Conservation (phyloP, 2,329 filamentous ascomycete species). For the Microsporum ferrugineum region DNA sequence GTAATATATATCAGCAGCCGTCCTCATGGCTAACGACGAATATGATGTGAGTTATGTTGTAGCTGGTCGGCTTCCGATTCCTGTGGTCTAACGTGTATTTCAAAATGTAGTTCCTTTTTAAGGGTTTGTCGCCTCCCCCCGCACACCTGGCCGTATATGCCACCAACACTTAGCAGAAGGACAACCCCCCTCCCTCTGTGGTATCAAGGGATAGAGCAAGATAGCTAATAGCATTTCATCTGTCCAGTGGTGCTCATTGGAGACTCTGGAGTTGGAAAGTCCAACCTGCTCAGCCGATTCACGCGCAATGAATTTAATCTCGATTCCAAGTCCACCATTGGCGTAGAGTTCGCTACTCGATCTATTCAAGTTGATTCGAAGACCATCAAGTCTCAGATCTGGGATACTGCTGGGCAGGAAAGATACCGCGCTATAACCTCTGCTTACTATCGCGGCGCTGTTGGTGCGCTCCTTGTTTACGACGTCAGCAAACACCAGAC, state of each 20-base stretch:
- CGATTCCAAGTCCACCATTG: conserved; percentile 98
- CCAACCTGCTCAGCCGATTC: conserved; percentile 98
- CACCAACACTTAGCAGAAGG: background rate
- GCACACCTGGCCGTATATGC: background rate
- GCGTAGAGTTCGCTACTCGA: conserved; percentile 96
- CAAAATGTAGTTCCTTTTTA: conserved; percentile 82
- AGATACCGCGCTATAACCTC: conserved; percentile 98
- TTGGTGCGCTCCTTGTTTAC: conserved; percentile 94
- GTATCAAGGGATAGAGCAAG: background rate
- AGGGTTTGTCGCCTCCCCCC: conserved; percentile 50
- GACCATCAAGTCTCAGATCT: conserved; percentile 99
- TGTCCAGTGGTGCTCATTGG: conserved; percentile 85
- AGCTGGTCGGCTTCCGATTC: conserved; percentile 20
- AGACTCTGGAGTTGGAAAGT: conserved; percentile 99
- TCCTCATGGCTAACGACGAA: conserved; percentile 94
- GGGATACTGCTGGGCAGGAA: conserved; percentile 98
- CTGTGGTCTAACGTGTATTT: background rate
- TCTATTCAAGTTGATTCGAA: conserved; percentile 98
- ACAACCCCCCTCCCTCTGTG: background rate
- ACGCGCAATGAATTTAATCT: conserved; percentile 99
- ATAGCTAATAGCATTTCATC: conserved; percentile 5
- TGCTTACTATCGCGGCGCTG: conserved; percentile 95
- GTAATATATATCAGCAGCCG: conserved; percentile 9
- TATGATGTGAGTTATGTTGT: conserved; percentile 72
- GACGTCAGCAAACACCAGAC: conserved; percentile 99